A percentile compares a stretch with the other conserved stretches of the same genome.
Conservation (phyloP, 2,329 filamentous ascomycete genomes). For the Exophiala alcalophila region DNA sequence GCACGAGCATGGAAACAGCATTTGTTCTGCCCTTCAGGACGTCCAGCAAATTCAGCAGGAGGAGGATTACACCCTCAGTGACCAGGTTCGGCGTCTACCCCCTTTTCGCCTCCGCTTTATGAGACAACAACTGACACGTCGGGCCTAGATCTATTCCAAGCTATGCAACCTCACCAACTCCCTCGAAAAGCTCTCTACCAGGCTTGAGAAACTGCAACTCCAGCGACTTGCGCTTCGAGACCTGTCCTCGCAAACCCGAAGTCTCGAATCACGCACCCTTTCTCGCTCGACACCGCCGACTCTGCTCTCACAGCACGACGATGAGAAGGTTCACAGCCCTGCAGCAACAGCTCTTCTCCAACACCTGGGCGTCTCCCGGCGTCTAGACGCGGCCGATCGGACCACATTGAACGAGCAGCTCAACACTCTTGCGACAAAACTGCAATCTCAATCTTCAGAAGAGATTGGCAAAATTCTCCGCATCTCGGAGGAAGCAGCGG, state of each 20-base stretch:
- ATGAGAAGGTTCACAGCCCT: not conserved
- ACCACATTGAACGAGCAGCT: not conserved
- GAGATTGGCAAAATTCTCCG: slow-evolving; percentile 6
- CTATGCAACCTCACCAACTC: slow-evolving; percentile 13
- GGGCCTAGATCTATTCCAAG: slow-evolving; percentile 7
- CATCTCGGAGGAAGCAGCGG: slow-evolving; percentile 4
- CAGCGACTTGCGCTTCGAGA: slow-evolving; percentile 10
- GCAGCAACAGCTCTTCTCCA: slow-evolving; percentile 10
- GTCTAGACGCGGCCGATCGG: not conserved
- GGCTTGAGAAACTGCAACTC: slow-evolving; percentile 16
- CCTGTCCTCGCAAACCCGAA: not conserved
- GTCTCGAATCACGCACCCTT: not conserved
- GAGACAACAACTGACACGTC: not conserved
- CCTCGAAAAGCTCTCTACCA: slow-evolving; percentile 6
- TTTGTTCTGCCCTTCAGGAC: slow-evolving; percentile 4
- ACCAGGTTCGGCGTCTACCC: slow-evolving; percentile 4
- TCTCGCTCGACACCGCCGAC: not conserved
- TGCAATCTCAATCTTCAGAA: slow-evolving; percentile 4
- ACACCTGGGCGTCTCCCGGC: slow-evolving; percentile 10
- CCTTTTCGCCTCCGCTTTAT: not conserved
- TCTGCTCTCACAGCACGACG: not conserved
- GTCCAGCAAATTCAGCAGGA: slow-evolving; percentile 2
- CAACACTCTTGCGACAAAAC: not conserved
- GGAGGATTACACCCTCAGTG: slow-evolving; percentile 1
- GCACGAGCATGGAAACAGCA: slow-evolving; percentile 19